A percentile compares a stretch with the other conserved stretches of the same genome.
These are phyloP conservation scores for Lichtheimia corymbifera DNA, from an alignment of 371 early-diverging fungal genomes.

Conservation along the genomic window DNA sequence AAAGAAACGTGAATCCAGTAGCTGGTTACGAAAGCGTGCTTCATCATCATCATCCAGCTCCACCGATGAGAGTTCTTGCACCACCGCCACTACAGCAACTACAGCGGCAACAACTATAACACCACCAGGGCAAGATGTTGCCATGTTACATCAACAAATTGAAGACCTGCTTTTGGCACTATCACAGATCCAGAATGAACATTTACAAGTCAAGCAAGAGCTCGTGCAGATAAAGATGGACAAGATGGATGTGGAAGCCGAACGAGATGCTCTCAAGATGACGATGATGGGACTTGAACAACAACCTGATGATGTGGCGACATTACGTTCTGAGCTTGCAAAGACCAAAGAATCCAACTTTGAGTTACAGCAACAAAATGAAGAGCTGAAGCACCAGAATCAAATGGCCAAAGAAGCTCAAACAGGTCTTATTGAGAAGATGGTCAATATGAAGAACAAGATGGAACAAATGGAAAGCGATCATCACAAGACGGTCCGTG, in stretches of 20 bases:
- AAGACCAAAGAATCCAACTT: conserved; percentile 26
- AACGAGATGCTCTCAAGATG: conserved; percentile 41
- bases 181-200: conserved; percentile 59
- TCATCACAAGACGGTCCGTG: conserved; percentile 23
- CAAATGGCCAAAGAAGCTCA: conserved; percentile 47
- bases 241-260: conserved; percentile 59
- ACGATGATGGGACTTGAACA: conserved; percentile 24
- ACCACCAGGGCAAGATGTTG: conserved; percentile 25
- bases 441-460: conserved; percentile 41
- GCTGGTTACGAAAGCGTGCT: conserved; percentile 29
- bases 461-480: conserved; percentile 37
- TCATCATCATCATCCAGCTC: conserved; percentile 21
- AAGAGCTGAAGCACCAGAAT: conserved; percentile 38
- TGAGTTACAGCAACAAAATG: conserved; percentile 34
- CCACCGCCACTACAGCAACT: conserved; percentile 5
- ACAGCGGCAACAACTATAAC: neutral
- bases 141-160: conserved; percentile 60
- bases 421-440: conserved; percentile 37
- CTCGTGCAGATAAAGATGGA: conserved; percentile 56
- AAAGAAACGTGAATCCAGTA: conserved; percentile 32
- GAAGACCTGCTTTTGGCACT: conserved; percentile 60
- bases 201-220: conserved; percentile 59
- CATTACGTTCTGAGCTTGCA: conserved; percentile 12
- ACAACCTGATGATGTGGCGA: neutral
- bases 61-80: conserved; percentile 11